Percentiles rank a stretch among this genome's conserved stretches.
These are phyloP conservation scores for Medicago lupulina DNA, from an alignment of 306 rosid species.

Conservation along the genomic window DNA sequence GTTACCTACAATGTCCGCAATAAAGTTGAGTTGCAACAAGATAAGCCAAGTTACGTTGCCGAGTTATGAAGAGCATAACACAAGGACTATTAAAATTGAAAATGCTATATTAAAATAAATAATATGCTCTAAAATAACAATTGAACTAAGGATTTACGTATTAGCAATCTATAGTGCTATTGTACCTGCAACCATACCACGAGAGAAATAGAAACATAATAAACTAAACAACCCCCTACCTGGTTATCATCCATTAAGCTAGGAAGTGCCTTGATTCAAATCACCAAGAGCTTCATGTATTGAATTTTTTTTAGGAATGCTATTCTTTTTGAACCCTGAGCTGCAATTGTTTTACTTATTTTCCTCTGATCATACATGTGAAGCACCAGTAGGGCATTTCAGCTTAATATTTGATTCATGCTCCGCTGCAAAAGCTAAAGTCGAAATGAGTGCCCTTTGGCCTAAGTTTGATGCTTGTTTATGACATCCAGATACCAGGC, in stretches of 20 bases:
- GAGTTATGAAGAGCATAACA: constrained; percentile 7
- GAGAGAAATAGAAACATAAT: constrained; percentile 15
- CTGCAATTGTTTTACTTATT: constrained; percentile 31
- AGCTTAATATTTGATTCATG: constrained; percentile 57
- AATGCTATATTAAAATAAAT: not conserved
- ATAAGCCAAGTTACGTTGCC: not conserved
- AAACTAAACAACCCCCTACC: not conserved
- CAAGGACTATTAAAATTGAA: not conserved
- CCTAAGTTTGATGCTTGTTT: constrained; percentile 7
- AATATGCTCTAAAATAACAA: constrained; percentile 3
- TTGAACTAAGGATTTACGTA: constrained; percentile 9
- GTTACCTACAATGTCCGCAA: constrained; percentile 33
- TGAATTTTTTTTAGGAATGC: constrained; percentile 1
- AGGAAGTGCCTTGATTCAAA: constrained; percentile 5
- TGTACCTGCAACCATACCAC: constrained; percentile 38
- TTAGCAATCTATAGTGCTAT: constrained; percentile 11
- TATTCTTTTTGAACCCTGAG: constrained; percentile 40
- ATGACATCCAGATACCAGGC: constrained; percentile 17
- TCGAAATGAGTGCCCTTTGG: constrained; percentile 52
- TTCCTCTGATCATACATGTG: constrained; percentile 14
- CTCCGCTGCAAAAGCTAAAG: constrained; percentile 77
- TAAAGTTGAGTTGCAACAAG: constrained; percentile 22
- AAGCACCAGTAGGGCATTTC: constrained; percentile 37
- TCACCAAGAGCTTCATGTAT: constrained; percentile 15
- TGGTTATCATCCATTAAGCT: constrained; percentile 19